These are phyloP conservation scores for Sphagnum magellanicum DNA, from an alignment of 228 moss, liverwort and hornwort species.

Conservation along the genomic window DNA sequence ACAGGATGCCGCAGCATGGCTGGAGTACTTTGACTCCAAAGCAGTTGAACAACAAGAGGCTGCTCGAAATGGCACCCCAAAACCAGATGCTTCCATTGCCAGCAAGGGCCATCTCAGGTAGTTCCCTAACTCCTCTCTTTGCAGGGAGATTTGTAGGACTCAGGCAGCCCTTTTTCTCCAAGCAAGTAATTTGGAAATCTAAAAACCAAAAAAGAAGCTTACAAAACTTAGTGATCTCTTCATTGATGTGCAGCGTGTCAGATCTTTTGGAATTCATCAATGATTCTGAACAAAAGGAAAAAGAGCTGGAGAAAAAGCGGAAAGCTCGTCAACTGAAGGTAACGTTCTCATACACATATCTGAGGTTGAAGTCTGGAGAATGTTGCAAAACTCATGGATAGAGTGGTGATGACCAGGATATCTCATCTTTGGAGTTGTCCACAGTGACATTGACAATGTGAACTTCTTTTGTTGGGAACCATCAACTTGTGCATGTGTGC, in stretches of 20 bases:
- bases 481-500: no score
- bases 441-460: no score
- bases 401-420: no score
- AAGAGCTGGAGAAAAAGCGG: conserved; percentile 31
- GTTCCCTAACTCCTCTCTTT: background rate
- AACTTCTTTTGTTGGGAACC: no score
- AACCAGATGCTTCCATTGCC: conserved; percentile 67
- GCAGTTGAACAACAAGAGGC: conserved; percentile 71
- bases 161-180: background rate
- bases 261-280: conserved; percentile 62
- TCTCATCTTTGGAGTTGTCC: no score
- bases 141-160: background rate
- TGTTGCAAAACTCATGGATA: no score
- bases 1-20: conserved; percentile 64
- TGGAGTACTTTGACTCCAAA: conserved; percentile 68
- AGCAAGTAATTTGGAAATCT: background rate
- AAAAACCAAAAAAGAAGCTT: background rate
- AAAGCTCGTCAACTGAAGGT: conserved; percentile 47
- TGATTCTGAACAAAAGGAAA: conserved; percentile 58
- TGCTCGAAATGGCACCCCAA: conserved; percentile 63
- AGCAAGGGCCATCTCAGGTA: conserved; percentile 68
- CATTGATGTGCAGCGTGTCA: conserved; percentile 31
- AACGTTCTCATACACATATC: background rate
- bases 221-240: background rate
- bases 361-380: no score